Conservation (phyloP, 208 protist genomes). For the Acanthamoeba polyphaga region DNA sequence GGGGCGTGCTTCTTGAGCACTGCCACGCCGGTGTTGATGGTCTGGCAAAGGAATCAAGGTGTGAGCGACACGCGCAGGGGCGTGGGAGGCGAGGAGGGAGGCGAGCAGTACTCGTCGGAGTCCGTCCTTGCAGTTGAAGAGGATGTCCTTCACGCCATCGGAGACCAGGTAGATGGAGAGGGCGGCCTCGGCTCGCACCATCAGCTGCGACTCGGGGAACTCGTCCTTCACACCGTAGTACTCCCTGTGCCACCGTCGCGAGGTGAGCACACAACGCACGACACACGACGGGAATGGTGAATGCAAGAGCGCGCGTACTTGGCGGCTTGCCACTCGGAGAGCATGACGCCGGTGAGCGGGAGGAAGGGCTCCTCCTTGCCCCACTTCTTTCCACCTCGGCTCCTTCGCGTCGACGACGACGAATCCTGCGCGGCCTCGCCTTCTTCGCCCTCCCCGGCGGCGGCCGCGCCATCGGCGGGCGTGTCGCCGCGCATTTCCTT, state of each 20-base stretch:
- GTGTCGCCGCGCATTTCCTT: constrained; percentile 21
- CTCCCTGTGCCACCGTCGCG: not conserved
- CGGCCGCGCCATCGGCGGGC: not conserved
- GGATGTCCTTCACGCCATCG: constrained; percentile 43
- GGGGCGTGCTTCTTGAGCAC: constrained; percentile 62
- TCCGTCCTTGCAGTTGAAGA: constrained; percentile 5
- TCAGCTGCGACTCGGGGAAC: constrained; percentile 51
- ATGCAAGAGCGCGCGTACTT: not conserved
- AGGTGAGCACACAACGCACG: not conserved
- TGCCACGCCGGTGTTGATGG: constrained; percentile 40
- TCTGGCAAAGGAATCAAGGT: not conserved
- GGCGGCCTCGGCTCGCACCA: constrained; percentile 31
- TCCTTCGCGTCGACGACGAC: too few relatives aligned
- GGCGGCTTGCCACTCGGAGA: not conserved
- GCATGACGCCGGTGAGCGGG: constrained; percentile 5
- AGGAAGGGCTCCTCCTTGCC: constrained; percentile 68
- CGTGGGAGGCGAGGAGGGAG: not conserved
- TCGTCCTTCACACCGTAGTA: constrained; percentile 51
- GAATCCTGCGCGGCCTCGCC: not conserved
- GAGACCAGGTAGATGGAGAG: constrained; percentile 55
- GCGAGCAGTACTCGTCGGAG: not conserved
- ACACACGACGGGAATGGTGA: not conserved
- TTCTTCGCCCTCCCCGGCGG: not conserved
- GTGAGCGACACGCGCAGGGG: not conserved
- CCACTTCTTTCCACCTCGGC: not conserved